These are phyloP conservation scores for Thraustochytrium sp. DNA, from an alignment of 352 stramenopile species.

Conservation along the genomic window DNA sequence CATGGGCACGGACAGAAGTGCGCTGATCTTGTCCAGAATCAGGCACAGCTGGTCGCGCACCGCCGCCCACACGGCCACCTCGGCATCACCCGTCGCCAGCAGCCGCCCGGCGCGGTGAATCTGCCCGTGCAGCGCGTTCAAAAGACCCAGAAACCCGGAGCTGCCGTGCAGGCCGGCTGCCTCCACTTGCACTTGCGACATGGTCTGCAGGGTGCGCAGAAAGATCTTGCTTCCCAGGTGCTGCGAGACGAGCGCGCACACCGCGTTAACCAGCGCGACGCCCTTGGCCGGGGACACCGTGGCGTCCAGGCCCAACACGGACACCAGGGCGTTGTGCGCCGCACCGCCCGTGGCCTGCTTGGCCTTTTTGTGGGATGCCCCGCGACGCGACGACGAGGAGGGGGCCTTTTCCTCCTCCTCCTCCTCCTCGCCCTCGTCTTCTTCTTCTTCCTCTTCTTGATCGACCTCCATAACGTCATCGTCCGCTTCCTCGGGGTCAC, in stretches of 20 bases:
- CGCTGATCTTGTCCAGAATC: slow-evolving; percentile 33
- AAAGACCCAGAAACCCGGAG: slow-evolving; percentile 16
- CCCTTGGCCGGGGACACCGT: background rate
- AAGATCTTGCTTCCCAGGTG: background rate
- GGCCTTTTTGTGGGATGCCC: too few relatives aligned
- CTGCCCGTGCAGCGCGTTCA: slow-evolving; percentile 10
- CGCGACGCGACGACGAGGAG: too few relatives aligned
- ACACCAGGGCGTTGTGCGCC: background rate
- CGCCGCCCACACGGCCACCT: background rate
- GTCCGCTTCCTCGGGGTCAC: background rate
- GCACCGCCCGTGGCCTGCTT: background rate
- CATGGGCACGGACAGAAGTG: slow-evolving; percentile 28
- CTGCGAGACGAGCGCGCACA: slow-evolving; percentile 11
- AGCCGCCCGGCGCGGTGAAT: background rate
- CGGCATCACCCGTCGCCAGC: background rate
- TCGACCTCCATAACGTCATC: background rate
- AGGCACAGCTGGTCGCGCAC: slow-evolving; percentile 1
- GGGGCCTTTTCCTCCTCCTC: too few relatives aligned
- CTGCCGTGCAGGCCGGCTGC: background rate
- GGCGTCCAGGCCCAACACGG: background rate
- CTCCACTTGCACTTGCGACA: background rate
- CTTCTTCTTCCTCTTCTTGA: background rate
- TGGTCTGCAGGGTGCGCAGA: background rate
- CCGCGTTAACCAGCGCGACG: background rate
- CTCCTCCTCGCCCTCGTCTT: background rate